A percentile compares a stretch with the other conserved stretches of the same genome.
phyloP scores from a whole-genome alignment of 768 basidiomycete species.

The Obba rivulosa region DNA sequence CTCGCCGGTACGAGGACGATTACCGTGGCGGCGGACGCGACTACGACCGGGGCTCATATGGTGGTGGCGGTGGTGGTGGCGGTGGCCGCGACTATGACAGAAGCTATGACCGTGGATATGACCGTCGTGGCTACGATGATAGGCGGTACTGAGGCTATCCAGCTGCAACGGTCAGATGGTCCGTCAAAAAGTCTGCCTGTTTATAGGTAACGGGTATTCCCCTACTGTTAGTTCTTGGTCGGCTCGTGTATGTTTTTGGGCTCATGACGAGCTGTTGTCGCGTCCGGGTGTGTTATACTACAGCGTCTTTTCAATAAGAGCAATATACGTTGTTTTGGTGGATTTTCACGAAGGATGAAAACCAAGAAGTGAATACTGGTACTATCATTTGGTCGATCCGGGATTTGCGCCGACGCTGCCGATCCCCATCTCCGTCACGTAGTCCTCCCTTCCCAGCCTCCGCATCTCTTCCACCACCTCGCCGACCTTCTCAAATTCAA shows the following conservation, averaged over 20 bases:
- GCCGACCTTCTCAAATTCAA: conserved; percentile 63
- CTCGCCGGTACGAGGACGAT: conserved; percentile 43
- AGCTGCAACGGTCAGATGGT: neutral
- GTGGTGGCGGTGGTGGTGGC: conserved; percentile 43
- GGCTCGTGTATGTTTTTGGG: conserved; percentile 2
- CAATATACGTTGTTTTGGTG: neutral
- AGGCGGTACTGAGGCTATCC: conserved; percentile 32
- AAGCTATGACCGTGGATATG: conserved; percentile 32
- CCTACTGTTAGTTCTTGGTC: neutral
- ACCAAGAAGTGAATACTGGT: too few species aligned
- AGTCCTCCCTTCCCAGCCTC: conserved; percentile 45
- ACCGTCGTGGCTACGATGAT: conserved; percentile 40
- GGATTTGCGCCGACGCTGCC: conserved; percentile 31
- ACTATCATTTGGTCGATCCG: neutral
- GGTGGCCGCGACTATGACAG: conserved; percentile 37
- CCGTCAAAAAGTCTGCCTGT: neutral
- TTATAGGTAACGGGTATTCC: neutral
- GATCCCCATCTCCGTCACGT: conserved; percentile 61
- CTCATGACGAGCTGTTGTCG: conserved; percentile 2
- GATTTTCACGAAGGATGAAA: too few species aligned
- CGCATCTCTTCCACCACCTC: conserved; percentile 68
- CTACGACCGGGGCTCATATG: conserved; percentile 35
- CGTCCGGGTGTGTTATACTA: conserved; percentile 1
- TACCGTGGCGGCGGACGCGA: conserved; percentile 29
- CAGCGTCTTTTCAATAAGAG: neutral